Evolutionary conservation across 345 rosid species (phyloP), one percentile per base, ranked within the genome.

Genomic region (Erucastrum elatum): DNA sequence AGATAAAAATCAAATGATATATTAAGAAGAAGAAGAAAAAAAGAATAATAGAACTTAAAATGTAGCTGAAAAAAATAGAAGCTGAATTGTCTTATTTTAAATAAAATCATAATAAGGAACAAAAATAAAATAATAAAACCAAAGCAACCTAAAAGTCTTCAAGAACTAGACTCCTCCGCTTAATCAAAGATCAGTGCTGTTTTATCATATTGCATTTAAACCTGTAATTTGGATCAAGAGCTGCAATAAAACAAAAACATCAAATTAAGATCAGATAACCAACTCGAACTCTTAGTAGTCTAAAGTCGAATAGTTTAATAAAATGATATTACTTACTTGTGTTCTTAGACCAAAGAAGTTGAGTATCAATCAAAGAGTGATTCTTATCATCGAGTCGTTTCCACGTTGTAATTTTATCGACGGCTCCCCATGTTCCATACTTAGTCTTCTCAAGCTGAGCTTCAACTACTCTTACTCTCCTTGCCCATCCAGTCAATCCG

Each of bases 401-500:
- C 98, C 98, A 92, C 8, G 97, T 90, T 79, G 76, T 90, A 82
- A 94, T 88, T 0, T 92, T 85, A 87, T 92, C 89, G 26, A 90
- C 94, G 17, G 71, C 81, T 31, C 90, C 97, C 98, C 98, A 91
- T 7, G 72, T 75, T 64, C 87, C 91, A 61, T 82, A 53, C 72
- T 65, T 78, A 11, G 82, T 82, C 83, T 85, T 88, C 86, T 87
- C 96, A 85, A 95, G 79, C 53, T 91, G 84, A 59, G 88, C 95
- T 29, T 84, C 81, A 60, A 94, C 90, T 2, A 92, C 85, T 78
- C 98, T 87, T 0, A 89, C 91, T 77, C 99, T 90, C 85, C 98
- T 87, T 8, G 88, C 75, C 97, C 97, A 92, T 4, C 98, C 98
- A 35, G 91, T 94, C 83, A 90, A 88, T 69, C 98, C 98, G 61